Conservation (phyloP, 2,329 filamentous ascomycete species). For the Fusarium keratoplasticum region DNA sequence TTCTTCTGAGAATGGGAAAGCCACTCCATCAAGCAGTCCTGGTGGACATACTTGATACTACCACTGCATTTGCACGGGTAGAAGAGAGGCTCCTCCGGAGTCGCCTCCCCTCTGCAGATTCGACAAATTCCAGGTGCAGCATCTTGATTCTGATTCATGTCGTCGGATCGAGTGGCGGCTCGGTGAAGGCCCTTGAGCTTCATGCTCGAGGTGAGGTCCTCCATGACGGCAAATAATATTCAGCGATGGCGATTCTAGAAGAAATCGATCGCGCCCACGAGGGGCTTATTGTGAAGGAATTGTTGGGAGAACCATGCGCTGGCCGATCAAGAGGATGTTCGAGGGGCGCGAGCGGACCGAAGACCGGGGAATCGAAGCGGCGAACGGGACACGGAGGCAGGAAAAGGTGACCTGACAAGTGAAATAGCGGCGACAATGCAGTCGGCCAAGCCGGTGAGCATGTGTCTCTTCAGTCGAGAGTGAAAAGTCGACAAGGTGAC, state of each 20-base stretch:
- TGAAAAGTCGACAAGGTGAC: not conserved
- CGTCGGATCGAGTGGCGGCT: slow-evolving; percentile 41
- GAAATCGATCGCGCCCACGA: slow-evolving; percentile 43
- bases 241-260: slow-evolving; percentile 31
- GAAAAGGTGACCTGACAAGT: not conserved
- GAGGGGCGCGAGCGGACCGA: slow-evolving; percentile 25
- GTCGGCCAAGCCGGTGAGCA: not conserved
- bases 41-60: slow-evolving; percentile 98
- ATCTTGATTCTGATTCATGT: slow-evolving; percentile 46
- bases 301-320: slow-evolving; percentile 38
- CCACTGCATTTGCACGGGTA: slow-evolving; percentile 99
- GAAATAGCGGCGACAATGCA: not conserved
- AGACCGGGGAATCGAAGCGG: not conserved
- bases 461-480: not conserved
- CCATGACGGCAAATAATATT: slow-evolving; percentile 36
- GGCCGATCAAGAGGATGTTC: slow-evolving; percentile 13
- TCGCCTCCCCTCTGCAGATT: slow-evolving; percentile 93
- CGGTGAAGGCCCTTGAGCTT: slow-evolving; percentile 42
- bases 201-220: slow-evolving; percentile 37
- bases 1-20: slow-evolving; percentile 99
- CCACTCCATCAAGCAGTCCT: slow-evolving; percentile 99
- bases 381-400: not conserved
- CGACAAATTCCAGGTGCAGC: slow-evolving; percentile 82
- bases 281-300: slow-evolving; percentile 41
- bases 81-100: slow-evolving; percentile 86